These are phyloP conservation scores for Fusarium xyrophilum DNA, from an alignment of 2,329 filamentous ascomycete species.

Conservation along the genomic window DNA sequence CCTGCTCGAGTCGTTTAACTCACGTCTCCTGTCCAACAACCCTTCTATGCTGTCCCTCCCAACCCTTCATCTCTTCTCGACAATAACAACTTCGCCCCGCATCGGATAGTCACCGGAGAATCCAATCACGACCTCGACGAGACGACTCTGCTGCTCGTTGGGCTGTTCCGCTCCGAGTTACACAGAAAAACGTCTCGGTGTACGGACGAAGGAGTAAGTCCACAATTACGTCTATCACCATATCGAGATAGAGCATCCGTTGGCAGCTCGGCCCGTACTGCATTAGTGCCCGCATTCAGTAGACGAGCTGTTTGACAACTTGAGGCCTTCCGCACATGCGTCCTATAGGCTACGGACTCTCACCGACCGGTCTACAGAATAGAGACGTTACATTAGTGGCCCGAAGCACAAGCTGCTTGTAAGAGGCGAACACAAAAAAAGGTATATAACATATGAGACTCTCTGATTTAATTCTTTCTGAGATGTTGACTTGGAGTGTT, in stretches of 20 bases:
- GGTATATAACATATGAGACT: background rate
- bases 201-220: background rate
- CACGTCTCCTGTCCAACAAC: background rate
- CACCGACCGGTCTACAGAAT: slow-evolving; percentile 11
- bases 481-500: background rate
- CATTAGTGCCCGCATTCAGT: slow-evolving; percentile 23
- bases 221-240: background rate
- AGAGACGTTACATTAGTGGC: slow-evolving; percentile 16
- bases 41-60: background rate
- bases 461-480: background rate
- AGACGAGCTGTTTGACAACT: background rate
- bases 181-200: slow-evolving; percentile 11
- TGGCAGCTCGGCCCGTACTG: slow-evolving; percentile 30
- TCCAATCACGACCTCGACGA: slow-evolving; percentile 15
- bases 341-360: slow-evolving; percentile 16
- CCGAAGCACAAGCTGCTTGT: background rate
- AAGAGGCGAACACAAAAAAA: background rate
- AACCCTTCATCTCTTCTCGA: background rate
- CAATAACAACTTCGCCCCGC: background rate
- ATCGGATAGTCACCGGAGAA: background rate
- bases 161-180: slow-evolving; percentile 6
- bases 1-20: background rate
- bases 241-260: slow-evolving; percentile 6
- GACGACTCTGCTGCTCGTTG: slow-evolving; percentile 6
- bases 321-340: slow-evolving; percentile 17